Conservation (phyloP, 176 grass and related monocot species). For the Triticum monococcum region DNA sequence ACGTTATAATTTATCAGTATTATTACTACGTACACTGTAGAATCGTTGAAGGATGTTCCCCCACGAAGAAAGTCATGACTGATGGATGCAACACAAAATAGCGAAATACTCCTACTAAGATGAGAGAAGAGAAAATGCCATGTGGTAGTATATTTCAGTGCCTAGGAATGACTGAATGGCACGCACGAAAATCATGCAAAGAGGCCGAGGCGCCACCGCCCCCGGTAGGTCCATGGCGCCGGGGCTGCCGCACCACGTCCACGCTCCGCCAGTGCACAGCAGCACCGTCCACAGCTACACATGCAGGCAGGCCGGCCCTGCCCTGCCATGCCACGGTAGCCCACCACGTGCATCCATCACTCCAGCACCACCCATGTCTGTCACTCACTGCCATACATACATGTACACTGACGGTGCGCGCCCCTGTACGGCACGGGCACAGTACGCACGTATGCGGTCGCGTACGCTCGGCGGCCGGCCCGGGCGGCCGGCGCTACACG, state of each 20-base stretch:
- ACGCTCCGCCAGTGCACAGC: background rate
- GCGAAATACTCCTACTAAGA: background rate
- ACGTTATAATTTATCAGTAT: background rate
- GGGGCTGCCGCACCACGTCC: background rate
- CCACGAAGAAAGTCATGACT: background rate
- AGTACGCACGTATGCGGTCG: background rate
- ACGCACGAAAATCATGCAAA: constrained; percentile 2
- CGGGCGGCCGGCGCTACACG: background rate
- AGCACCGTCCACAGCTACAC: constrained; percentile 7
- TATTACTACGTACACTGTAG: background rate
- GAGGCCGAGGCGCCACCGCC: constrained; percentile 4
- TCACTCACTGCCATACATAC: background rate
- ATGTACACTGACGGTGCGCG: constrained; percentile 7
- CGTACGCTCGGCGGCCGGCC: background rate
- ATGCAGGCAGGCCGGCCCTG: background rate
- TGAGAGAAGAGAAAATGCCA: background rate
- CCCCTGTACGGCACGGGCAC: background rate
- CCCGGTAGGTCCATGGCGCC: background rate
- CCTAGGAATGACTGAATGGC: background rate
- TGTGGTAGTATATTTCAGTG: background rate
- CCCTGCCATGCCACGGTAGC: background rate
- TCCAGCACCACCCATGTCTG: background rate
- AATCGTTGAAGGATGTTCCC: background rate
- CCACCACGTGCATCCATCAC: background rate
- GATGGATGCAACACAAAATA: background rate